Conservation (phyloP, 2,329 filamentous ascomycete genomes). For the Sclerotinia trifoliorum region DNA sequence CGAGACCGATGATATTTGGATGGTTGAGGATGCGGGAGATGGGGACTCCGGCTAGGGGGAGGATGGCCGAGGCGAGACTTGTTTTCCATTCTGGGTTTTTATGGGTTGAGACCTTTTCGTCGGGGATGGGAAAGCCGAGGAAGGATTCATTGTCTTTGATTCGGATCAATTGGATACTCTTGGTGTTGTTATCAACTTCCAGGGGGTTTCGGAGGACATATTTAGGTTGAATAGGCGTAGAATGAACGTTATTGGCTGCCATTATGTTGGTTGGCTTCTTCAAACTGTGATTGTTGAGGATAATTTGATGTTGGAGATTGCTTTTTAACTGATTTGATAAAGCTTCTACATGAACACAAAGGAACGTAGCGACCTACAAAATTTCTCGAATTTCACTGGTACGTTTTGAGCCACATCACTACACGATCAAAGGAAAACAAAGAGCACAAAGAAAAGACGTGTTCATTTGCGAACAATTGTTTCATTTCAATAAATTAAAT, state of each 20-base stretch:
- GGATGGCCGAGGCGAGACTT: constrained; percentile 28
- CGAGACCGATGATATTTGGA: constrained; percentile 36
- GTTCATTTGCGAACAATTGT: constrained; percentile 19
- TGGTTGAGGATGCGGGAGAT: constrained; percentile 38
- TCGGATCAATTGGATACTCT: constrained; percentile 32
- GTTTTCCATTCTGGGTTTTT: constrained; percentile 24
- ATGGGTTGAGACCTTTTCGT: constrained; percentile 22
- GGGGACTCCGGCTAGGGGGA: constrained; percentile 30
- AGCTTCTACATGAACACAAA: constrained; percentile 6
- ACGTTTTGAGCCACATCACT: not conserved
- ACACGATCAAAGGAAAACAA: not conserved
- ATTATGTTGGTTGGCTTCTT: not conserved
- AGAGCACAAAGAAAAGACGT: not conserved
- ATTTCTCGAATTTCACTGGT: not conserved
- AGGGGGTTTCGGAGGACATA: constrained; percentile 29
- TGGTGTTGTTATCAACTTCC: constrained; percentile 25
- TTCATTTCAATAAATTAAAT: not conserved
- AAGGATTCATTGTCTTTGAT: constrained; percentile 32
- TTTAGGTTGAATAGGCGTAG: constrained; percentile 22
- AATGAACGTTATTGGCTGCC: constrained; percentile 13
- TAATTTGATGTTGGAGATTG: not conserved
- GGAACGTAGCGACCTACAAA: constrained; percentile 13
- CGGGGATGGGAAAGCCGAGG: constrained; percentile 31
- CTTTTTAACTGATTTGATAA: not conserved
- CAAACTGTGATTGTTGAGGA: not conserved